Base-by-base conservation (phyloP, 805 yeast genomes). In the Lipomyces mesembrius region DNA sequence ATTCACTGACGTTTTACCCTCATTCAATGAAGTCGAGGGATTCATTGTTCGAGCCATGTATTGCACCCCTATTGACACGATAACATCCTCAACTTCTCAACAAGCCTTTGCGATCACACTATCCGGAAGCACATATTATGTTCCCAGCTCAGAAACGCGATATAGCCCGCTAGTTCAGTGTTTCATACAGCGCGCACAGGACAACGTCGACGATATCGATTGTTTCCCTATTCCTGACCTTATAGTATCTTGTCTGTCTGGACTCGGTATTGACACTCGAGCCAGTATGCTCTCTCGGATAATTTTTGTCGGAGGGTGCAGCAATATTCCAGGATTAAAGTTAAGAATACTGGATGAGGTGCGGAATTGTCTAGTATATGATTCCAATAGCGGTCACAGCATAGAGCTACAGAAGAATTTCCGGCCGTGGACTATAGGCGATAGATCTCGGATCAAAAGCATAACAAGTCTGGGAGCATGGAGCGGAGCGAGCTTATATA, bases 401-500 rank as follows among this genome's bases (percentile, higher is more conserved):
- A 11, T n/a, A 27, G 27, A 25, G 14, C 55, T 32, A 14, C 49
- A 32, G 49, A 22, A 20, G n/a, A 59, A 52, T 35, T 52, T 52
- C 32, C 9, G 59, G 3, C 57, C 61, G 17, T 53, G 54, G 46
- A 9, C 20, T 9, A 61, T 57, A 1, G 22, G 25, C 34, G 51
- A 34, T 11, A 9, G 49, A 14, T 20, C 54, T 1, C 29, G 27
- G 11, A 60, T 62, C 32, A 60, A 46, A 34, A 63, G 55, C 6
- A 49, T 66, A 7, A 54, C 43, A 22, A 35, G 68, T 11, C 64
- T 71, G 5, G 70, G 73, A 2, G 60, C 73, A 8, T 63, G 70
- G 68, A 17, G 68, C 14, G 73, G 70, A 22, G 68, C 72, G n/a
- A 70, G 68, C 58, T 35, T 66, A 2, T 70, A 66, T 25, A 43